Conservation (phyloP, 129 eudicot species). For the Erigeron canadensis region DNA sequence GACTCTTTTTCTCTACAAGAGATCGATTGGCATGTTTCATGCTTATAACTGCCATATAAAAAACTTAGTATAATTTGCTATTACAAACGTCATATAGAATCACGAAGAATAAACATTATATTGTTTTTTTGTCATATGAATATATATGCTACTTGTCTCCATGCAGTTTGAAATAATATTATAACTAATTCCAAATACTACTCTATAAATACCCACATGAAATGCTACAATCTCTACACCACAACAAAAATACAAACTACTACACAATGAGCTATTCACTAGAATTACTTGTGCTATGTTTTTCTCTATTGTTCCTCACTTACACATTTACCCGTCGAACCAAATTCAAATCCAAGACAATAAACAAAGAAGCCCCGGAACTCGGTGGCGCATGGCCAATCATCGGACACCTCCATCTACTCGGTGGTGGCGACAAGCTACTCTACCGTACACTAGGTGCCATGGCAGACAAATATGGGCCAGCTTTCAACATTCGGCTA, state of each 20-base stretch:
- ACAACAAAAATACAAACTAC: too few species aligned
- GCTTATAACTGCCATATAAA: too few species aligned
- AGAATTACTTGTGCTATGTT: not conserved
- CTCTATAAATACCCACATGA: not conserved
- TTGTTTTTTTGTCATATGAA: not conserved
- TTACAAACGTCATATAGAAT: not conserved
- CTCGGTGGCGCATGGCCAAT: conserved; percentile 40
- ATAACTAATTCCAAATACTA: too few species aligned
- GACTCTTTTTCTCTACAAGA: not conserved
- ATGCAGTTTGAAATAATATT: too few species aligned
- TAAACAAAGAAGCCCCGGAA: conserved; percentile 18
- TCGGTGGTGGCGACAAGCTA: conserved; percentile 17
- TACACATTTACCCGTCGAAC: not conserved
- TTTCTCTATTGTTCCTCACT: conserved; percentile 15
- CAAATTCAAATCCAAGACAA: not conserved
- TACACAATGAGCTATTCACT: conserved; percentile 19
- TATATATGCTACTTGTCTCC: too few species aligned
- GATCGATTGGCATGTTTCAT: not conserved
- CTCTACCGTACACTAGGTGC: conserved; percentile 28
- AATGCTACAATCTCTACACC: not conserved
- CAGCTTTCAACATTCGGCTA: conserved; percentile 29
- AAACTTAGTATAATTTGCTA: too few species aligned
- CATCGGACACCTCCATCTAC: conserved; percentile 39
- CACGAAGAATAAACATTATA: not conserved
- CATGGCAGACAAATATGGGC: conserved; percentile 37